Conservation (phyloP, 2,329 filamentous ascomycete genomes). For the Verticillium dahliae region DNA sequence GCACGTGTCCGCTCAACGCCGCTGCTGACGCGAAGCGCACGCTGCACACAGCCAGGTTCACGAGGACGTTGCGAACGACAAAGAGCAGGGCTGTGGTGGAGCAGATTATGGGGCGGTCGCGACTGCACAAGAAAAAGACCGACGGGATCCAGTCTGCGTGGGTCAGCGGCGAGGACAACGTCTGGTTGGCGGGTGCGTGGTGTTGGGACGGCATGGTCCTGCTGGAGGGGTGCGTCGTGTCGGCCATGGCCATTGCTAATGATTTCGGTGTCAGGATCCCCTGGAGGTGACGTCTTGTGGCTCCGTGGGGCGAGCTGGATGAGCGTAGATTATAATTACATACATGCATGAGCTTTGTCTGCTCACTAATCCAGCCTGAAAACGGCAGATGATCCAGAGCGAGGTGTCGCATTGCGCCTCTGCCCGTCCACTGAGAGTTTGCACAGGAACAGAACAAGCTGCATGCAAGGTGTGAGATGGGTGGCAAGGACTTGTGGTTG, state of each 20-base stretch:
- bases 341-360: too few relatives aligned
- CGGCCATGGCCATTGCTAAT: slow-evolving; percentile 48
- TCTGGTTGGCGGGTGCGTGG: slow-evolving; percentile 54
- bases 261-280: slow-evolving; percentile 41
- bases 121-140: slow-evolving; percentile 3
- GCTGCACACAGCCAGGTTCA: slow-evolving; percentile 41
- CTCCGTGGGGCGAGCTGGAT: too few relatives aligned
- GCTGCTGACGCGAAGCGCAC: slow-evolving; percentile 28
- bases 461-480: too few relatives aligned
- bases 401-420: too few relatives aligned
- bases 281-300: slow-evolving; percentile 14
- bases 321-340: too few relatives aligned
- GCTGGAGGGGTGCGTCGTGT: slow-evolving; percentile 53
- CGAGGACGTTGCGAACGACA: slow-evolving; percentile 42
- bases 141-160: slow-evolving; percentile 21
- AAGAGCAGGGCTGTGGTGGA: slow-evolving; percentile 40
- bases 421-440: too few relatives aligned
- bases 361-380: too few relatives aligned
- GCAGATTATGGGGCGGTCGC: slow-evolving; percentile 28
- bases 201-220: slow-evolving; percentile 61
- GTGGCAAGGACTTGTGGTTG: too few relatives aligned
- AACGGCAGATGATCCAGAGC: too few relatives aligned
- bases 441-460: too few relatives aligned
- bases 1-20: slow-evolving; percentile 37
- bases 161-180: slow-evolving; percentile 45